Base-by-base conservation (phyloP, 2,329 filamentous ascomycete genomes). In the Beauveria caledonica region DNA sequence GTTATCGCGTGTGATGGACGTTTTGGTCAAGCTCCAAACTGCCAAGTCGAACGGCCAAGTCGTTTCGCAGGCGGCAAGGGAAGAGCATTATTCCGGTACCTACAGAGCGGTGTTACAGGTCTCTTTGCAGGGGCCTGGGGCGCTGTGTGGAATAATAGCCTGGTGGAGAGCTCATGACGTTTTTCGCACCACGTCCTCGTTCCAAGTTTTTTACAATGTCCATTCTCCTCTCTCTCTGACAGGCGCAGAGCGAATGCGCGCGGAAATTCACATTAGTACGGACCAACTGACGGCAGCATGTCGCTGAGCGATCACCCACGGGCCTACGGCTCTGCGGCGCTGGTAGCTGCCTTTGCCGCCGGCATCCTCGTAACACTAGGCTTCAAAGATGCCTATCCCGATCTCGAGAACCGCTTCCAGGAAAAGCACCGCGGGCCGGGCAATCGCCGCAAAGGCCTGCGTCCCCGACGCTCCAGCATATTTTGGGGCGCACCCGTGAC, bases 301-400 rank as follows among this genome's bases (percentile, higher is more conserved):
- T 81, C 83, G 64, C 71, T 86, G 60, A 83, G 78, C 68, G 79
- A 85, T 66, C 83, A 87, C 64, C 82, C 84, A 27, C 81, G 79
- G 69, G 80, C 79, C 63, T 87, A 86, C 69, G 82, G 84, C 72
- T 80, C 81, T 3, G 83, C 86, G 29, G 90, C 87, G 63, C 72
- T 92, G 46, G 79, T 84, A 60, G 76, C 86, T 21, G 88, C 89
- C 68, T 96, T 97, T 68, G 72, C 87, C n/a, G 81, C 89, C 10
- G 92, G 92, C 48, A 80, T 92, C 58, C 76, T 91, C 56, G 73
- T 92, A 60, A 91, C 90, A 0, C 74, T 94, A 3, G 87, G 87
- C 61, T 86, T 90, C 76, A 92, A 92, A 73, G 89, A 93, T 70
- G 73, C 92, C 42, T 92, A 92, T 67, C 86, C 88, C 1, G 87